Conservation (phyloP, 345 rosid species). For the Brassica napus region DNA sequence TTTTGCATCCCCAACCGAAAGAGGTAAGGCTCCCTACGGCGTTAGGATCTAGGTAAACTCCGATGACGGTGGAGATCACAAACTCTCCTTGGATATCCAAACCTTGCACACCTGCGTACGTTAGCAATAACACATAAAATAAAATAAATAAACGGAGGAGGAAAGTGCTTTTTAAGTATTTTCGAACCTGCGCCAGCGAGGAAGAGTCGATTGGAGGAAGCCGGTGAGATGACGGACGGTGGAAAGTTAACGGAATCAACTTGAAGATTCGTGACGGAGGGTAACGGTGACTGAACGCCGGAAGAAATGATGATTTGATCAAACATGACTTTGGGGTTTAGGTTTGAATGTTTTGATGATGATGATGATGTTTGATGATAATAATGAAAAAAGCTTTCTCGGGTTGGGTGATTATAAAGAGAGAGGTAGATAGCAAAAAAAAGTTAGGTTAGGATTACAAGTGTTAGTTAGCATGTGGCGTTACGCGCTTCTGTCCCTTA, state of each 20-base stretch:
- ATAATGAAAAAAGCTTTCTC: not conserved
- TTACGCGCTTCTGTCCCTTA: not conserved
- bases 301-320: slow-evolving; percentile 23
- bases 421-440: slow-evolving; percentile 31
- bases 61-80: slow-evolving; percentile 75
- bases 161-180: not conserved
- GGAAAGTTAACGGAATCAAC: slow-evolving; percentile 58
- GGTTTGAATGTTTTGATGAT: not conserved
- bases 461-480: not conserved
- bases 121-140: not conserved
- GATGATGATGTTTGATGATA: not conserved
- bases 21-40: slow-evolving; percentile 53
- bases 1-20: slow-evolving; percentile 63
- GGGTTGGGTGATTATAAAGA: slow-evolving; percentile 9
- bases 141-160: slow-evolving; percentile 22
- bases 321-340: slow-evolving; percentile 11
- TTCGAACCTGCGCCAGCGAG: slow-evolving; percentile 81
- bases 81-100: slow-evolving; percentile 73
- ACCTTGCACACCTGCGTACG: slow-evolving; percentile 69
- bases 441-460: not conserved
- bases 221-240: slow-evolving; percentile 66
- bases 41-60: slow-evolving; percentile 63
- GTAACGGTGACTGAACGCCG: slow-evolving; percentile 13
- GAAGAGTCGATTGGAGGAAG: slow-evolving; percentile 55
- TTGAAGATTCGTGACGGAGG: slow-evolving; percentile 40